Base-by-base conservation (phyloP, 257 asterid genomes). In the Fraxinus americana region DNA sequence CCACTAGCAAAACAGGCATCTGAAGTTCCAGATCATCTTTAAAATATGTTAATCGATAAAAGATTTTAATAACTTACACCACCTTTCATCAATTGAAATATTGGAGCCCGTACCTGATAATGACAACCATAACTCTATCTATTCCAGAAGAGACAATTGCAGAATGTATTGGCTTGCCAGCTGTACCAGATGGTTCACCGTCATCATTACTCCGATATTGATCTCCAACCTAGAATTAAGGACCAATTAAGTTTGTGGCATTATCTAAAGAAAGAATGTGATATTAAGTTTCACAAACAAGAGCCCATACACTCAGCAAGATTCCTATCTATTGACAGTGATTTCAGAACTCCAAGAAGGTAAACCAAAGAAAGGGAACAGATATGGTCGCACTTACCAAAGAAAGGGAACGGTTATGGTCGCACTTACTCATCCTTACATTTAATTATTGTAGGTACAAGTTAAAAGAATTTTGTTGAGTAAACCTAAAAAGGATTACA, bases 141-240 rank as follows among this genome's bases (percentile, higher is more conserved):
- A 93, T 73, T 66, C 97, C 97, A 1, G 99, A 91, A 57, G 98
- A 89, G 25, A 70, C 92, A 71, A 95, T 91, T 45, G 97, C 97
- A 67, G 98, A 93, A 43, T 71, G 89, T 77, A 95, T 95, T 2
- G 99, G 98, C 87, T 93, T 95, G 66, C 99, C 99, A 81, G 98
- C 99, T 10, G 99, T 95, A 75, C 98, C 98, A 7, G 97, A 91
- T 61, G 99, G 99, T 79, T 95, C 99, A 0, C 98, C 97, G n/a
- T 91, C 97, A 84, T 95, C 99, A 63, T 89, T 91, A 79, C 97
- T 87, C 78, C 97, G 94, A 71, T 85, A 88, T 39, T 91, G 98
- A 80, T 85, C 97, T 70, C 98, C 98, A 79, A 91, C 89, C 99
- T 95, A 82, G 36, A 79, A 66, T 73, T 36, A 77, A 71, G 74